Percentiles rank a stretch among this genome's conserved stretches.
Conservation (phyloP, 495 filamentous ascomycete species). For the Tuber borchii region DNA sequence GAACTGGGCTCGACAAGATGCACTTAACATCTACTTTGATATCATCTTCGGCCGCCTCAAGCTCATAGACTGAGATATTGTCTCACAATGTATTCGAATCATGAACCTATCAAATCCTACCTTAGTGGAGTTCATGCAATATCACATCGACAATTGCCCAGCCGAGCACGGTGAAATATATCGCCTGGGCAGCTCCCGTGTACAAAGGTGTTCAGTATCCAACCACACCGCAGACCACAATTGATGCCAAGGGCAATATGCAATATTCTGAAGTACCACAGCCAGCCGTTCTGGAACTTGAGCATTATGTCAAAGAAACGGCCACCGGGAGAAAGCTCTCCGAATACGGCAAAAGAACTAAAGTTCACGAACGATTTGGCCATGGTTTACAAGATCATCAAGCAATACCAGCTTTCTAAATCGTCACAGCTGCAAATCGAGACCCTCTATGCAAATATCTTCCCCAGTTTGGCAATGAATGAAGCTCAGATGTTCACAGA, state of each 20-base stretch:
- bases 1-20: constrained; percentile 99
- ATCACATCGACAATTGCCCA: constrained; percentile 98
- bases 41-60: constrained; percentile 94
- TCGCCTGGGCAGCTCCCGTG: constrained; percentile 71
- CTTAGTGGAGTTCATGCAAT: constrained; percentile 98
- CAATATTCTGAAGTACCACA: constrained; percentile 81
- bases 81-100: constrained; percentile 94
- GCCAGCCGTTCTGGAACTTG: constrained; percentile 84
- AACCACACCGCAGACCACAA: constrained; percentile 80
- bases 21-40: constrained; percentile 96
- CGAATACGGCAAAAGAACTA: constrained; percentile 95
- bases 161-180: constrained; percentile 96
- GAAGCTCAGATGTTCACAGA: constrained; percentile 87
- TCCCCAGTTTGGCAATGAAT: constrained; percentile 90
- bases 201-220: constrained; percentile 94
- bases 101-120: constrained; percentile 98
- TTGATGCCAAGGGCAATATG: constrained; percentile 84
- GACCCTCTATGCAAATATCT: constrained; percentile 81
- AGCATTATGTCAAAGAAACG: constrained; percentile 98
- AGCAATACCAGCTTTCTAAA: constrained; percentile 91
- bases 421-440: constrained; percentile 92
- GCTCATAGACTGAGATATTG: constrained; percentile 93
- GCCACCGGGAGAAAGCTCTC: constrained; percentile 96
- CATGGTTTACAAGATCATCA: constrained; percentile 93
- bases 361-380: constrained; percentile 93